These are phyloP conservation scores for Logfia minima DNA, from an alignment of 129 eudicot genomes.

Conservation along the genomic window DNA sequence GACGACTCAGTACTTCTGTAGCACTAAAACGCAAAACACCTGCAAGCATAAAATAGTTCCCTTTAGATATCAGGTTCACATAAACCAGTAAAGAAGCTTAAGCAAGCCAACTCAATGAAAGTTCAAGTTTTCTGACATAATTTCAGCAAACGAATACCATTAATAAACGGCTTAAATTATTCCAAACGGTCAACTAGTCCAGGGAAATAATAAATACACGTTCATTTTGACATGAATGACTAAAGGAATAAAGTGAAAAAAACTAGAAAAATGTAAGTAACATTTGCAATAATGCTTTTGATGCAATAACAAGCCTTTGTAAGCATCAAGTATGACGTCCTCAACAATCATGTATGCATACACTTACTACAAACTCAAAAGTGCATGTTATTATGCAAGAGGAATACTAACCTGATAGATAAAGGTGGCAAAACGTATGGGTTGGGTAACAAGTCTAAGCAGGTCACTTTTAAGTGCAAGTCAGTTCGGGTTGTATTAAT, in stretches of 20 bases:
- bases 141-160: constrained; percentile 6
- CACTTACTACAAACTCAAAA: not conserved
- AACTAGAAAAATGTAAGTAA: not conserved
- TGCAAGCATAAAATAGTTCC: constrained; percentile 20
- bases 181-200: constrained; percentile 6
- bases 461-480: not conserved
- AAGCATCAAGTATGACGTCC: not conserved
- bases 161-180: not conserved
- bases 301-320: not conserved
- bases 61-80: constrained; percentile 9
- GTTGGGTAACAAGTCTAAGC: not conserved
- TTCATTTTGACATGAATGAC: constrained; percentile 1
- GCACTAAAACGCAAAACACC: constrained; percentile 25
- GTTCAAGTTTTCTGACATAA: not conserved
- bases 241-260: not conserved
- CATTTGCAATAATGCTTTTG: not conserved
- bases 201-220: not conserved
- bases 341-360: not conserved
- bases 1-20: constrained; percentile 24
- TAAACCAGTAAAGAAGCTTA: not conserved
- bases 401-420: not conserved
- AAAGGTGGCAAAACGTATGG: not conserved
- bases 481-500: not conserved
- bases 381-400: not conserved
- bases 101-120: not conserved